phyloP scores from a whole-genome alignment of 768 basidiomycete species.

The Hypholoma fasciculare region DNA sequence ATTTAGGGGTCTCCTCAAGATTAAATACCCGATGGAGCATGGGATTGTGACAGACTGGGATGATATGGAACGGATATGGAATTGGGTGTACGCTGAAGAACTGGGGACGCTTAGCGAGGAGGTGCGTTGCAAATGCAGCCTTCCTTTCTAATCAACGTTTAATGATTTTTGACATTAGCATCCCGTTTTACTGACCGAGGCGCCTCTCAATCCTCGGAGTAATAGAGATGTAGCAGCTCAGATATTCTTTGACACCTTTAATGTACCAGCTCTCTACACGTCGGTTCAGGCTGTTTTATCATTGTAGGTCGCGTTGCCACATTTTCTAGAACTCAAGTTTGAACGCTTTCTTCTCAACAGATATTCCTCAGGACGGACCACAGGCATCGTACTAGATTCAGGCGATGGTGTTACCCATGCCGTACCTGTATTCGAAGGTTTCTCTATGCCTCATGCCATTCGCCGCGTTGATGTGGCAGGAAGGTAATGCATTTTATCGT shows the following conservation, averaged over 20 bases:
- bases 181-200: slow-evolving; percentile 96
- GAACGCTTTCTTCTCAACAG: slow-evolving; percentile 38
- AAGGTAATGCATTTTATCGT: slow-evolving; percentile 50
- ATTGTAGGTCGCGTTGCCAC: slow-evolving; percentile 54
- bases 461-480: slow-evolving; percentile 96
- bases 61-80: slow-evolving; percentile 99
- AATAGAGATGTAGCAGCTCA: slow-evolving; percentile 97
- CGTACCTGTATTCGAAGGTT: slow-evolving; percentile 98
- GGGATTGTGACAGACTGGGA: slow-evolving; percentile 99
- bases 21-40: slow-evolving; percentile 99
- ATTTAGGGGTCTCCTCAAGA: slow-evolving; percentile 91
- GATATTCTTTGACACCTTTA: slow-evolving; percentile 99
- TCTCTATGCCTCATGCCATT: slow-evolving; percentile 99
- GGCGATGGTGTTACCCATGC: slow-evolving; percentile 99
- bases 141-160: slow-evolving; percentile 12
- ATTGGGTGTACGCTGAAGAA: slow-evolving; percentile 95
- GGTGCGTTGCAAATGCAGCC: slow-evolving; percentile 43
- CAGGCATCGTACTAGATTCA: slow-evolving; percentile 98
- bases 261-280: slow-evolving; percentile 95
- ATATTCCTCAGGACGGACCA: slow-evolving; percentile 97
- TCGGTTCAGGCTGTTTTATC: slow-evolving; percentile 97
- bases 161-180: slow-evolving; percentile 56
- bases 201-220: slow-evolving; percentile 93
- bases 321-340: slow-evolving; percentile 10
- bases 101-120: slow-evolving; percentile 95